Percentiles rank a stretch among this genome's conserved stretches.
Evolutionary conservation across 1,284 basidiomycete genomes (phyloP).

Genomic region (Ustilago shanxiensis): DNA sequence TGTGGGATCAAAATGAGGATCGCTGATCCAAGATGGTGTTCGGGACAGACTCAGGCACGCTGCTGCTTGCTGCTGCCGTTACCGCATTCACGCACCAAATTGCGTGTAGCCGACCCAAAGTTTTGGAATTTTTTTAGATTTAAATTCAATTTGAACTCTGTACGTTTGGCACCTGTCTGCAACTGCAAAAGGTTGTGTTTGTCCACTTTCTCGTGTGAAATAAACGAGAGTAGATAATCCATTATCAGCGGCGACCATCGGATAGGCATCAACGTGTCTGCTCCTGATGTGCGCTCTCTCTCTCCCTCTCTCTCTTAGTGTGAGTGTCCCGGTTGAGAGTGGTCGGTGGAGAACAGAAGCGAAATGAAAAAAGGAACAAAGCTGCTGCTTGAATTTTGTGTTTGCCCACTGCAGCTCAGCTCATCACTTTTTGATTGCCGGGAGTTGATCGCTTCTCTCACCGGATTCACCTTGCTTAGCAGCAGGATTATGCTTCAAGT

Average conservation of each 20-base stretch:
- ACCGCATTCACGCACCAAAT: conserved; percentile 1
- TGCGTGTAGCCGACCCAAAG: background rate
- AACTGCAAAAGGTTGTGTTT: background rate
- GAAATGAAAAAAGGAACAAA: background rate
- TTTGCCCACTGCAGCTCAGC: conserved; percentile 6
- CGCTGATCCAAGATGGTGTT: background rate
- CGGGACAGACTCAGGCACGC: background rate
- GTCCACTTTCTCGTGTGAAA: background rate
- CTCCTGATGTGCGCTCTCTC: background rate
- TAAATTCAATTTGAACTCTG: no score
- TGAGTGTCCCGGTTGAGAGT: no score
- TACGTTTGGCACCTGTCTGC: no score
- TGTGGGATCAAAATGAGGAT: background rate
- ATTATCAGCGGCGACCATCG: conserved; percentile 6
- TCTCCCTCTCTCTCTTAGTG: no score
- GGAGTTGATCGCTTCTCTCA: background rate
- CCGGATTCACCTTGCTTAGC: no score
- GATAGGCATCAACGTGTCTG: conserved; percentile 1
- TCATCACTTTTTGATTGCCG: background rate
- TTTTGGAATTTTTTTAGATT: background rate
- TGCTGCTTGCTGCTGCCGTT: background rate
- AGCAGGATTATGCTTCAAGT: no score
- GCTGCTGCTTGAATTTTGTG: background rate
- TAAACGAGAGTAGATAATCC: background rate
- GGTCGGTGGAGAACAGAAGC: no score